These are phyloP conservation scores for Microglena sp. DNA, from an alignment of 139 green algal species.

Conservation along the genomic window DNA sequence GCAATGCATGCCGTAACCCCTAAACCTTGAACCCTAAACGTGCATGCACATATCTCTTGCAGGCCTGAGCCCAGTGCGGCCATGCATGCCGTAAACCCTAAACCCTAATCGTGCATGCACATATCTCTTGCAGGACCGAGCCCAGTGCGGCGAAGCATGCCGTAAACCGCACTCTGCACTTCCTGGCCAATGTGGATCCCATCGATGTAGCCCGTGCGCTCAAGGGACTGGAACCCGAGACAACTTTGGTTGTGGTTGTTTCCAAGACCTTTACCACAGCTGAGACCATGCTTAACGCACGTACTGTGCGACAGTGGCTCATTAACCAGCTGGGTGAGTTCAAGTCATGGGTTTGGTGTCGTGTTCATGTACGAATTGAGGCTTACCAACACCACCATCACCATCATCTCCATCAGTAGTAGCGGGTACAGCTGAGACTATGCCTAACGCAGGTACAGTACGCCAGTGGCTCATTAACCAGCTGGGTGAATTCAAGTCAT, in stretches of 20 bases:
- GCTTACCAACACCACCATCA: no score
- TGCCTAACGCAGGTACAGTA: constrained; percentile 95
- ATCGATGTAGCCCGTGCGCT: constrained; percentile 88
- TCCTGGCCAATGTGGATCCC: constrained; percentile 97
- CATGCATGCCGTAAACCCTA: constrained; percentile 39
- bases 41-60: background rate
- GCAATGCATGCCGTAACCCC: no score
- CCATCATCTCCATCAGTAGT: no score
- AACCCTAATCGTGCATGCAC: constrained; percentile 24
- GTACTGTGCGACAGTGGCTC: constrained; percentile 87
- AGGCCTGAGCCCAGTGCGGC: constrained; percentile 37
- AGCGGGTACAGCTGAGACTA: no score
- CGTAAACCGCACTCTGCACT: constrained; percentile 66
- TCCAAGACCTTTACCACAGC: constrained; percentile 99
- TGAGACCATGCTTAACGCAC: constrained; percentile 89
- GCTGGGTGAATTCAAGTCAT: no score
- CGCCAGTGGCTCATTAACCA: constrained; percentile 71
- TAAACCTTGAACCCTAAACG: no score
- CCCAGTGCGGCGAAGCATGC: constrained; percentile 32
- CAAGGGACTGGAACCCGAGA: constrained; percentile 67
- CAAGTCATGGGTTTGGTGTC: no score
- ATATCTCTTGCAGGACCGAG: constrained; percentile 48
- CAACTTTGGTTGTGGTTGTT: constrained; percentile 89
- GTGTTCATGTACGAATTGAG: no score
- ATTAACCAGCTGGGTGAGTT: constrained; percentile 58